Evolutionary conservation across 1,139 yeast species (phyloP), one percentile per base, ranked within the genome.

Genomic region (Pichia sp.): DNA sequence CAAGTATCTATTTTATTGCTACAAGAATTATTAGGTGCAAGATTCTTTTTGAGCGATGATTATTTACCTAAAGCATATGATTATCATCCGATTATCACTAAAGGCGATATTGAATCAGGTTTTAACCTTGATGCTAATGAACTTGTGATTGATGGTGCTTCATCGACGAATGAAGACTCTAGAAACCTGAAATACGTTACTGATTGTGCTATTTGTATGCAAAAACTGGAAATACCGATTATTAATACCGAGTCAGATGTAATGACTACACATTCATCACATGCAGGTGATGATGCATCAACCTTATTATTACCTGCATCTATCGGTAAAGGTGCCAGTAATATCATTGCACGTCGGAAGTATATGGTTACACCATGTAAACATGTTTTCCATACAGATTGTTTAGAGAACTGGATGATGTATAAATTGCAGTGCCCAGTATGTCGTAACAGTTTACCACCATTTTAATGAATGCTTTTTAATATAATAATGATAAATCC

Each of bases 291-390:
- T 16, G n/a, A 39, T 10, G 27, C 41, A 10, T 31, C 39, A 20
- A 22, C 40, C 48, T 26, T 56, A 55, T 35, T 45, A 27, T 22
- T 41, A 1, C 39, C 36, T 6, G 24, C 28, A 5, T 30, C 48
- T 7, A 37, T 47, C 23, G 39, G 46, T 23, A 44, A 47, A 34
- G 38, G 39, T 39, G 53, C 58, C 1, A 44, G 52, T 4, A 55
- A 48, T 34, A 35, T 62, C 42, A 54, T 65, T 30, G 62, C 63
- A 39, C 65, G 67, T 51, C 67, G 69, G 48, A 65, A 68, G 32
- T 87, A 85, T 57, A 87, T 90, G 97, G 80, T 89, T 2, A 87
- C 97, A 0, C 97, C 97, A 1, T 90, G 97, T 61, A 74, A 80
- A 43, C 97, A 90, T 62, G 80, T 87, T 9, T 90, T 89, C 73